Conservation (phyloP, 2,329 filamentous ascomycete genomes). For the Colletotrichum salicis region DNA sequence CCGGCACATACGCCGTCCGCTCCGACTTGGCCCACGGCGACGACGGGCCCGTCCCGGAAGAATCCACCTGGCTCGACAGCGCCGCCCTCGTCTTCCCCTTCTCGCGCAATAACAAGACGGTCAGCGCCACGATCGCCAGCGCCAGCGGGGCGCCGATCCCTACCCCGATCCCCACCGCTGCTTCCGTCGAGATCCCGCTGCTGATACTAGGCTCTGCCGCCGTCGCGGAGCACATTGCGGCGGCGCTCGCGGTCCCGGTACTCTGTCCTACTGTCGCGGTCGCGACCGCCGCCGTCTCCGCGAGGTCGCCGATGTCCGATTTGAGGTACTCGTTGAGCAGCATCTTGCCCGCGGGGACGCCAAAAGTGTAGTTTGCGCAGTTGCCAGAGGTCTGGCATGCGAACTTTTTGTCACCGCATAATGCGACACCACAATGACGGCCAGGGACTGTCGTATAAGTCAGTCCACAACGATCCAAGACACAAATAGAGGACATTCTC, state of each 20-base stretch:
- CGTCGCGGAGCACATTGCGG: neutral
- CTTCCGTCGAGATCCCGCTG: conserved; percentile 22
- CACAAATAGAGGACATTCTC: neutral
- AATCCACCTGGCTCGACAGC: neutral
- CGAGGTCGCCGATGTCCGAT: conserved; percentile 1
- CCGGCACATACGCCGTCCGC: neutral
- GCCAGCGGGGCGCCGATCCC: conserved; percentile 28
- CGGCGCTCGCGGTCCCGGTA: neutral
- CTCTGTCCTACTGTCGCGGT: neutral
- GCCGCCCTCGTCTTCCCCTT: conserved; percentile 20
- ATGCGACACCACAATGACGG: neutral
- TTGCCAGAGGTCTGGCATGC: conserved; percentile 17
- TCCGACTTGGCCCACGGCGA: conserved; percentile 9
- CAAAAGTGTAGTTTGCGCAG: conserved; percentile 23
- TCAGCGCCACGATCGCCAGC: conserved; percentile 12
- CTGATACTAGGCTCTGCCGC: neutral
- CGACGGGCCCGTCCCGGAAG: neutral
- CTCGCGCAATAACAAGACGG: conserved; percentile 28
- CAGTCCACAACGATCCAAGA: neutral
- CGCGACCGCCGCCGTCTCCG: neutral
- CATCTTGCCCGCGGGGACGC: conserved; percentile 10
- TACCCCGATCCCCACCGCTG: conserved; percentile 24
- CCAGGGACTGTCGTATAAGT: neutral
- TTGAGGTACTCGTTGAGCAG: conserved; percentile 17
- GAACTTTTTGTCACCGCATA: conserved; percentile 4